Evolutionary conservation across 805 yeast species (phyloP).

Genomic region (Tetrapisispora nanseiensis): DNA sequence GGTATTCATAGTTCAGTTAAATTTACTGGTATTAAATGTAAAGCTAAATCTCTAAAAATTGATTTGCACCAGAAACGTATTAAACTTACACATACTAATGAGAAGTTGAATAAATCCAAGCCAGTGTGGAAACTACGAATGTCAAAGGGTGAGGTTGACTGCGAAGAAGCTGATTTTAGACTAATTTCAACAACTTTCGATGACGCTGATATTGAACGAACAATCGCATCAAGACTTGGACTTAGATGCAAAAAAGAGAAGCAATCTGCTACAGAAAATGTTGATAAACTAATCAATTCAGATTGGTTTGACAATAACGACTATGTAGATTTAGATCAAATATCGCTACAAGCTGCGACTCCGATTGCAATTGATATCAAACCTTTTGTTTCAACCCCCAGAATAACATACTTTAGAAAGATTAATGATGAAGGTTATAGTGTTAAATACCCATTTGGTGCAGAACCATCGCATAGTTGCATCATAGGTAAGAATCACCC

Average conservation of each 20-base stretch:
- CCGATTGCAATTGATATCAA: conserved; percentile 35
- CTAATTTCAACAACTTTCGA: conserved; percentile 54
- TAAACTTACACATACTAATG: conserved; percentile 33
- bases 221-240: conserved; percentile 26
- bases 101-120: conserved; percentile 36
- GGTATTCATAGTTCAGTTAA: conserved; percentile 30
- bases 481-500: conserved; percentile 44
- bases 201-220: conserved; percentile 37
- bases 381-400: conserved; percentile 45
- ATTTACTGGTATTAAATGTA: conserved; percentile 57
- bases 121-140: conserved; percentile 46
- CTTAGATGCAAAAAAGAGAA: conserved; percentile 8
- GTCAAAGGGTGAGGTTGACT: conserved; percentile 61
- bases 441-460: conserved; percentile 49
- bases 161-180: conserved; percentile 59
- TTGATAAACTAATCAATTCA: conserved; percentile 3
- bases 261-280: conserved; percentile 2
- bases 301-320: conserved; percentile 71
- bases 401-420: conserved; percentile 53
- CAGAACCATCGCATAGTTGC: conserved; percentile 45
- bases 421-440: conserved; percentile 34
- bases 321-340: conserved; percentile 56
- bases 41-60: conserved; percentile 40
- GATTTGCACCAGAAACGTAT: conserved; percentile 53
- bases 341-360: conserved; percentile 31